Conservation (phyloP, 768 basidiomycete species). For the Suillus variegatus region DNA sequence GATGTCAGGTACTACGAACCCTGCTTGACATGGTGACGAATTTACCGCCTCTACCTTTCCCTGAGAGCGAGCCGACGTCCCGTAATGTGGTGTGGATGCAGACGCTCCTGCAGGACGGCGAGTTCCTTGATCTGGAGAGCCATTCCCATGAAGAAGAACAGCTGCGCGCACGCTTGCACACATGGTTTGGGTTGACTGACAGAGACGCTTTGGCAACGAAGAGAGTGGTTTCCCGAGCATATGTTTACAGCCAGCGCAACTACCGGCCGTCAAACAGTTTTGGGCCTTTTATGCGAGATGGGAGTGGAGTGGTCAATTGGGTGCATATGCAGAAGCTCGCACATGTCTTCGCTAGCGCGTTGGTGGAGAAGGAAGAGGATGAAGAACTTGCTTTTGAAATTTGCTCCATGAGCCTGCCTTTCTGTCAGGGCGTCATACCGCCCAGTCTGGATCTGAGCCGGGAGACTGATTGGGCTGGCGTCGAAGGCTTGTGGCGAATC, state of each 20-base stretch:
- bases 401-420: conserved; percentile 50
- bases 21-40: conserved; percentile 50
- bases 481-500: conserved; percentile 60
- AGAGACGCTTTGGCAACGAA: conserved; percentile 36
- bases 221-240: conserved; percentile 48
- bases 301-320: conserved; percentile 56
- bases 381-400: conserved; percentile 31
- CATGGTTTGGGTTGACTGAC: conserved; percentile 55
- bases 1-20: conserved; percentile 43
- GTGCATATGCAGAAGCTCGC: conserved; percentile 55
- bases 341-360: conserved; percentile 55
- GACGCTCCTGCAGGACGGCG: conserved; percentile 41
- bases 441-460: conserved; percentile 34
- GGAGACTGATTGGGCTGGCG: conserved; percentile 36
- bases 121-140: conserved; percentile 42
- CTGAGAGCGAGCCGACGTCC: conserved; percentile 37
- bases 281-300: conserved; percentile 55
- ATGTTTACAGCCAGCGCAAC: conserved; percentile 63
- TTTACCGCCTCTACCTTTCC: conserved; percentile 37
- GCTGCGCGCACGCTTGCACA: conserved; percentile 53
- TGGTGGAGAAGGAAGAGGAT: conserved; percentile 42
- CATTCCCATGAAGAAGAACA: conserved; percentile 39
- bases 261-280: conserved; percentile 51
- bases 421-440: conserved; percentile 52
- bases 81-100: conserved; percentile 55